A percentile compares a stretch with the other conserved stretches of the same genome.
Conservation (phyloP, 106 monocot species). For the Dioscorea alata region DNA sequence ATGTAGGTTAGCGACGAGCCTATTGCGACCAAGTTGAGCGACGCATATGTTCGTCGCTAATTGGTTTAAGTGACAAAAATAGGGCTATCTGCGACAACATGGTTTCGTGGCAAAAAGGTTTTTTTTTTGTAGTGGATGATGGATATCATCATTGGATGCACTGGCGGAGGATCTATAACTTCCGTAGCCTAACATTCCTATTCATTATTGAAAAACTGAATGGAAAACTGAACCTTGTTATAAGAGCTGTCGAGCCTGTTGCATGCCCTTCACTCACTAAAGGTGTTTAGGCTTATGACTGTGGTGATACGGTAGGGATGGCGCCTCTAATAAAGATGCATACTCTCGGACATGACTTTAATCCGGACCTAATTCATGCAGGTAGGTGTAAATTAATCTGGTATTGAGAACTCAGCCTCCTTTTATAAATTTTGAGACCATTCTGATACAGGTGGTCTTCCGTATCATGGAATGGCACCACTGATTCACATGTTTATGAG, state of each 20-base stretch:
- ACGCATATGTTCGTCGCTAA: too few relatives aligned
- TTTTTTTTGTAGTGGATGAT: slow-evolving; percentile 68
- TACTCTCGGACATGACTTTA: slow-evolving; percentile 81
- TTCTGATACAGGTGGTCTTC: slow-evolving; percentile 52
- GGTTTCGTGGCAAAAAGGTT: too few relatives aligned
- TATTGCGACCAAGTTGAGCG: too few relatives aligned
- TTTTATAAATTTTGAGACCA: not conserved
- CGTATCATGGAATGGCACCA: slow-evolving; percentile 92
- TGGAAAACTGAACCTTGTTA: slow-evolving; percentile 45
- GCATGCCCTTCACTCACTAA: slow-evolving; percentile 81
- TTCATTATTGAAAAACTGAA: slow-evolving; percentile 65
- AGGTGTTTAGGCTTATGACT: slow-evolving; percentile 80
- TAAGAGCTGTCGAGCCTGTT: slow-evolving; percentile 74
- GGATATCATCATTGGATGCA: slow-evolving; percentile 77
- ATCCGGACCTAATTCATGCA: slow-evolving; percentile 86
- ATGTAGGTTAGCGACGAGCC: too few relatives aligned
- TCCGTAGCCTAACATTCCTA: slow-evolving; percentile 64
- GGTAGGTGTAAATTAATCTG: slow-evolving; percentile 13
- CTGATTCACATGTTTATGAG: slow-evolving; percentile 75
- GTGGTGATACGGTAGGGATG: slow-evolving; percentile 68
- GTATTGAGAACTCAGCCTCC: too few relatives aligned
- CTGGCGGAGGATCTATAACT: slow-evolving; percentile 89
- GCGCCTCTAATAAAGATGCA: slow-evolving; percentile 93
- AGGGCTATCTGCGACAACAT: too few relatives aligned
- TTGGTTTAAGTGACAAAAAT: too few relatives aligned